Percentiles rank a stretch among this genome's conserved stretches.
Conservation (phyloP, 2,329 filamentous ascomycete species). For the Helicocarpus griseus region DNA sequence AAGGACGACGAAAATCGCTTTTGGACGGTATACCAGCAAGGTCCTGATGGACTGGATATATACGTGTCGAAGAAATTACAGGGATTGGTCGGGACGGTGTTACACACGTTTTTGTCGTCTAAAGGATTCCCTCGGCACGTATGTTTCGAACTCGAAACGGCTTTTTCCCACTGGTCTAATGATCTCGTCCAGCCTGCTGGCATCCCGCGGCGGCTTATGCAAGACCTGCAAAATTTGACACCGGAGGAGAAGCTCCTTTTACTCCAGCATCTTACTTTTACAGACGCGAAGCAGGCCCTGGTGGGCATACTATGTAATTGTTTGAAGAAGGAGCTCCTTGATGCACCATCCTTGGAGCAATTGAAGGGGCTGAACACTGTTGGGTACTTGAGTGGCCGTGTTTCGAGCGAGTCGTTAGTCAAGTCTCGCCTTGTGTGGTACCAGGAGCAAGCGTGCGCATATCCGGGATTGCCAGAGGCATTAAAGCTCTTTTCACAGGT, state of each 20-base stretch:
- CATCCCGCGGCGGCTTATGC: conserved; percentile 29
- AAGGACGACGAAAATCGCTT: conserved; percentile 28
- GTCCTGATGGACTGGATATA: conserved; percentile 26
- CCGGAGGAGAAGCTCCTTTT: conserved; percentile 33
- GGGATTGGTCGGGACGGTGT: conserved; percentile 33
- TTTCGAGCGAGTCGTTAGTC: conserved; percentile 27
- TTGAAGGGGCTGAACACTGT: conserved; percentile 30
- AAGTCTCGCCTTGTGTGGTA: conserved; percentile 35
- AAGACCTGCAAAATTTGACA: conserved; percentile 34
- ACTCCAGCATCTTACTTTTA: conserved; percentile 28
- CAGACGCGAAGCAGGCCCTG: conserved; percentile 20
- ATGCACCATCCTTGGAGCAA: conserved; percentile 30
- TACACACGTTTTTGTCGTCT: conserved; percentile 39
- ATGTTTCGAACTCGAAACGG: conserved; percentile 31
- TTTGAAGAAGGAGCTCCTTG: conserved; percentile 26
- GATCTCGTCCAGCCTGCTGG: conserved; percentile 20
- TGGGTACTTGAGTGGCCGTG: conserved; percentile 32
- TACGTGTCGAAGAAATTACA: conserved; percentile 36
- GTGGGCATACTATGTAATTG: conserved; percentile 23
- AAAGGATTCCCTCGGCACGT: conserved; percentile 29
- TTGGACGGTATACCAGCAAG: conserved; percentile 32
- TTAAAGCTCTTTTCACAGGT: conserved; percentile 31
- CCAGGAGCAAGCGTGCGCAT: conserved; percentile 25
- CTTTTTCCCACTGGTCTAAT: conserved; percentile 27
- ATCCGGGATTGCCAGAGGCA: conserved; percentile 25